Evolutionary conservation across 2,329 filamentous ascomycete genomes (phyloP).

Genomic region (Phialophora tarda): DNA sequence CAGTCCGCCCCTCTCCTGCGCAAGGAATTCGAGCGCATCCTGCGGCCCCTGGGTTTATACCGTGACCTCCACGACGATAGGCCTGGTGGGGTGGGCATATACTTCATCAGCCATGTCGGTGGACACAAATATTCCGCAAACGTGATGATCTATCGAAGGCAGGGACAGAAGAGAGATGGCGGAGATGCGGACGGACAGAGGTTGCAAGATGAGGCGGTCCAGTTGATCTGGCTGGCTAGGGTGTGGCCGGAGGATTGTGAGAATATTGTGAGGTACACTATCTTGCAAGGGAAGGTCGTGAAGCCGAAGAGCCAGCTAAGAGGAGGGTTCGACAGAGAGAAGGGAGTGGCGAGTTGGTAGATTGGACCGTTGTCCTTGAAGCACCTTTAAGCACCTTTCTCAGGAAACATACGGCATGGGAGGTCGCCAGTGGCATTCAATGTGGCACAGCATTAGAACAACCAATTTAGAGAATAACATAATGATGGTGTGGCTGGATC

Average conservation of each 20-base stretch:
- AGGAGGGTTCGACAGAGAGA: slow-evolving; percentile 85
- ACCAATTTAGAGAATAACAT: background rate
- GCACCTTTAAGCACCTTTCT: background rate
- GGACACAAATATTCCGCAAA: slow-evolving; percentile 97
- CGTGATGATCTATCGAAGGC: slow-evolving; percentile 82
- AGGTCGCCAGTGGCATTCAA: slow-evolving; percentile 1
- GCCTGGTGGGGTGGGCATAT: slow-evolving; percentile 86
- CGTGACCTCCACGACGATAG: slow-evolving; percentile 87
- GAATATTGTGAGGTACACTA: slow-evolving; percentile 85
- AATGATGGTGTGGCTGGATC: background rate
- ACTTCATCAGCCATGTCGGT: slow-evolving; percentile 91
- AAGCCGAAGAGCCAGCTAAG: slow-evolving; percentile 85
- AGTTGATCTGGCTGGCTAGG: slow-evolving; percentile 91
- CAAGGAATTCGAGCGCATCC: slow-evolving; percentile 85
- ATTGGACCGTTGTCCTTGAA: background rate
- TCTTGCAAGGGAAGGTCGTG: slow-evolving; percentile 90
- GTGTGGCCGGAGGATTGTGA: slow-evolving; percentile 88
- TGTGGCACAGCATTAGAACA: slow-evolving; percentile 5
- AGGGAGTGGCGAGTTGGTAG: slow-evolving; percentile 85
- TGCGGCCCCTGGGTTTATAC: slow-evolving; percentile 81
- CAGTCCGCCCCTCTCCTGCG: slow-evolving; percentile 89
- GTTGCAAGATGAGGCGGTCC: slow-evolving; percentile 65
- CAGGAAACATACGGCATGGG: background rate
- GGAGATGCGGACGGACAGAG: slow-evolving; percentile 39
- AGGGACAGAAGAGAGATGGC: slow-evolving; percentile 48